Evolutionary conservation across 352 stramenopile genomes (phyloP).

Genomic region (Aphanomyces euteiches): DNA sequence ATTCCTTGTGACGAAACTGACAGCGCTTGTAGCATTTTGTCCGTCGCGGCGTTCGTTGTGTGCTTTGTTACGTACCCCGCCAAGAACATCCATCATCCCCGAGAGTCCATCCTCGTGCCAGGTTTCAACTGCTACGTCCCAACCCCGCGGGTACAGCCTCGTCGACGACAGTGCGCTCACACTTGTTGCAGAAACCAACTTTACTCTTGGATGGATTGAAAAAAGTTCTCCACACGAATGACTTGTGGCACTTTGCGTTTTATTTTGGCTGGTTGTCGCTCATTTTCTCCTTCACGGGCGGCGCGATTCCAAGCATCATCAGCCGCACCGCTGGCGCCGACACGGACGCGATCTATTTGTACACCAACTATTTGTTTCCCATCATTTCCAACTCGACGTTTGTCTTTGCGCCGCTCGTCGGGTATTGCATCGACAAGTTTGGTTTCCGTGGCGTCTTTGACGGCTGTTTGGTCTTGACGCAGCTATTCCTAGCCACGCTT

Average conservation of each 20-base stretch:
- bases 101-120: conserved; percentile 48
- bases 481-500: conserved; percentile 61
- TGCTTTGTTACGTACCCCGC: conserved; percentile 69
- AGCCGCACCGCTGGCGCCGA: conserved; percentile 40
- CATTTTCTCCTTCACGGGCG: conserved; percentile 72
- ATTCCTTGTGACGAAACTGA: not conserved
- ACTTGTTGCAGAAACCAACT: conserved; percentile 44
- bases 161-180: not conserved
- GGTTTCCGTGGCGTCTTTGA: conserved; percentile 77
- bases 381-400: conserved; percentile 78
- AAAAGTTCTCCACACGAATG: conserved; percentile 45
- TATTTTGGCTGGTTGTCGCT: conserved; percentile 81
- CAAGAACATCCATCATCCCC: conserved; percentile 54
- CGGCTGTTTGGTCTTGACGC: conserved; percentile 54
- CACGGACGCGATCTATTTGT: conserved; percentile 38
- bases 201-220: conserved; percentile 58
- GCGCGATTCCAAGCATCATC: conserved; percentile 69
- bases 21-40: conserved; percentile 40
- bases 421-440: conserved; percentile 71
- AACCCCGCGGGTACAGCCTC: conserved; percentile 43
- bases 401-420: conserved; percentile 66
- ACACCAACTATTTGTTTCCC: conserved; percentile 68
- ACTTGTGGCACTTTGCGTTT: conserved; percentile 76
- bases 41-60: conserved; percentile 42
- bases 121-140: conserved; percentile 52